Percentiles rank a stretch among this genome's conserved stretches.
Evolutionary conservation across 1,139 yeast genomes (phyloP).

Genomic region (Suhomyces bribrorum): DNA sequence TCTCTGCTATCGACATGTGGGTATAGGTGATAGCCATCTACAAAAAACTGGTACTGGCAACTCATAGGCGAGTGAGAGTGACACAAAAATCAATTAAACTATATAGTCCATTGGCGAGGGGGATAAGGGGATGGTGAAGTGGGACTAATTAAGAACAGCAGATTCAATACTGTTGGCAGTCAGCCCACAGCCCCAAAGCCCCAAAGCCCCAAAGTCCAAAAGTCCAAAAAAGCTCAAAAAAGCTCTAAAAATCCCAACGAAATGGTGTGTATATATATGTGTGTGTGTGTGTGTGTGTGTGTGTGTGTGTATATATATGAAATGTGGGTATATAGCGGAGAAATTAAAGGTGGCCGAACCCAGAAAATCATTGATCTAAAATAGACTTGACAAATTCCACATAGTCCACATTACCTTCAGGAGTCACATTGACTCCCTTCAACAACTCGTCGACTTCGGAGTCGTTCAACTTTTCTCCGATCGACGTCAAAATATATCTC

Average conservation of each 20-base stretch:
- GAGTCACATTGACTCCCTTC: slow-evolving; percentile 91
- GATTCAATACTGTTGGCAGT: too few relatives aligned
- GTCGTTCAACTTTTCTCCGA: slow-evolving; percentile 91
- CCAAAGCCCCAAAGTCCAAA: too few relatives aligned
- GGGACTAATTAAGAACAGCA: too few relatives aligned
- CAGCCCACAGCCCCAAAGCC: too few relatives aligned
- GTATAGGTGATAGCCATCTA: too few relatives aligned
- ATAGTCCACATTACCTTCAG: slow-evolving; percentile 94
- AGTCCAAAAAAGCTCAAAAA: too few relatives aligned
- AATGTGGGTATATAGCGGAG: background rate
- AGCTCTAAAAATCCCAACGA: too few relatives aligned
- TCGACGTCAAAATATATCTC: slow-evolving; percentile 89
- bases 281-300: too few relatives aligned
- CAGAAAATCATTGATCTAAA: slow-evolving; percentile 64
- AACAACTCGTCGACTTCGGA: slow-evolving; percentile 93
- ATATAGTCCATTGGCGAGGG: too few relatives aligned
- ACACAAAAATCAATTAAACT: background rate
- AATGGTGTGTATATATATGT: too few relatives aligned
- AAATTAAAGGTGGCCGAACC: background rate
- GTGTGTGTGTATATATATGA: too few relatives aligned
- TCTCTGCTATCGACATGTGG: background rate
- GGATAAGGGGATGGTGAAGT: too few relatives aligned
- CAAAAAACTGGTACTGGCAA: background rate
- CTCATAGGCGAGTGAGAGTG: background rate
- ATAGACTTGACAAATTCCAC: slow-evolving; percentile 92